phyloP scores from a whole-genome alignment of 2,329 filamentous ascomycete species.

The Dendryphion nanum region DNA sequence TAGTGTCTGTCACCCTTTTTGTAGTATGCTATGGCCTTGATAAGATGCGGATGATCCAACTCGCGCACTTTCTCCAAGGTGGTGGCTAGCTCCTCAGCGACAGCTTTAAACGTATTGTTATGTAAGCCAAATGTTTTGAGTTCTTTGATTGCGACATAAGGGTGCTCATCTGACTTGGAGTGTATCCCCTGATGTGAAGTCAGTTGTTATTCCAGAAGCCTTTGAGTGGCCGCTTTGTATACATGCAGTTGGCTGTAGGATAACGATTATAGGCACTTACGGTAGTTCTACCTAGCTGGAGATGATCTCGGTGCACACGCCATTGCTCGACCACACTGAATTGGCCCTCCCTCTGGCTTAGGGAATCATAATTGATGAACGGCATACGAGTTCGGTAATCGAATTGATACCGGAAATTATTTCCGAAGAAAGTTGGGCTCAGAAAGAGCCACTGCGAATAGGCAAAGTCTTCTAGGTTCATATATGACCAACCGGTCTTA shows the following conservation, averaged over 20 bases:
- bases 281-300: too few relatives aligned
- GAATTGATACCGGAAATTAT: conserved; percentile 6
- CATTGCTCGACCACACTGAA: conserved; percentile 12
- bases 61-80: conserved; percentile 7
- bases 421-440: conserved; percentile 9
- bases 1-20: conserved; percentile 13
- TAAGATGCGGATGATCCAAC: conserved; percentile 9
- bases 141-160: conserved; percentile 11
- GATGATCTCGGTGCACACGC: conserved; percentile 12
- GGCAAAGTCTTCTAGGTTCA: conserved; percentile 3
- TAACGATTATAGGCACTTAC: too few relatives aligned
- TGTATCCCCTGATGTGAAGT: too few relatives aligned
- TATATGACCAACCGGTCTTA: conserved; percentile 1
- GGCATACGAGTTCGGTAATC: conserved; percentile 1
- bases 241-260: too few relatives aligned
- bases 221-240: too few relatives aligned
- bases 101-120: conserved; percentile 3
- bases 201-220: too few relatives aligned
- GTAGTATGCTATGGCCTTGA: conserved; percentile 12
- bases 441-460: conserved; percentile 13
- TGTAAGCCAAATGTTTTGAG: conserved; percentile 2
- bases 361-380: background rate
- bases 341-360: conserved; percentile 1
- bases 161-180: too few relatives aligned
- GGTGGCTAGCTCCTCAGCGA: conserved; percentile 3